Conservation (phyloP, 495 filamentous ascomycete genomes). For the Tuber borchii region DNA sequence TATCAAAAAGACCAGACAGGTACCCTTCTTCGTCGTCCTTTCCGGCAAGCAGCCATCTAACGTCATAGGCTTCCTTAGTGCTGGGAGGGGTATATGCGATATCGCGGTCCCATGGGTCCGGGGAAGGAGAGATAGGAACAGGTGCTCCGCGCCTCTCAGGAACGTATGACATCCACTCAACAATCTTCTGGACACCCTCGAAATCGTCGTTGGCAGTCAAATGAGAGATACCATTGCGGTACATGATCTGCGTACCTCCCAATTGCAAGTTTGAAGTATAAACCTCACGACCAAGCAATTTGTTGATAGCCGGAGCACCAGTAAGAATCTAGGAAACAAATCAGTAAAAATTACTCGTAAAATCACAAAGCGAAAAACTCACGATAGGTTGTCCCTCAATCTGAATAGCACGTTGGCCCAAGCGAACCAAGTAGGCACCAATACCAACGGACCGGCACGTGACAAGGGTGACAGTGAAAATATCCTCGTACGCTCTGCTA, state of each 20-base stretch:
- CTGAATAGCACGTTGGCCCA: slow-evolving; percentile 96
- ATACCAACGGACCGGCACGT: slow-evolving; percentile 97
- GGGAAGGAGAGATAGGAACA: slow-evolving; percentile 73
- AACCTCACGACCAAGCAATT: slow-evolving; percentile 92
- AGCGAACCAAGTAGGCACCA: slow-evolving; percentile 94
- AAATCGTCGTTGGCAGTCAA: slow-evolving; percentile 98
- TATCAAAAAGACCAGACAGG: slow-evolving; percentile 87
- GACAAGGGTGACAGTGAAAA: slow-evolving; percentile 96
- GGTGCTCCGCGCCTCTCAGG: slow-evolving; percentile 88
- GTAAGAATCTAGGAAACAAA: slow-evolving; percentile 62
- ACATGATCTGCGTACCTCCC: slow-evolving; percentile 99
- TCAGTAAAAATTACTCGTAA: slow-evolving; percentile 17
- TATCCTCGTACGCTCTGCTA: slow-evolving; percentile 93
- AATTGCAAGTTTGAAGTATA: slow-evolving; percentile 99
- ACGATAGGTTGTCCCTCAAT: slow-evolving; percentile 95
- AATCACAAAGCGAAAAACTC: slow-evolving; percentile 11
- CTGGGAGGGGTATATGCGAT: slow-evolving; percentile 71
- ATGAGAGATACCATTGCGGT: slow-evolving; percentile 98
- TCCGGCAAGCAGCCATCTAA: slow-evolving; percentile 84
- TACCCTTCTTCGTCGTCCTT: slow-evolving; percentile 84
- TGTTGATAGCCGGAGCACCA: slow-evolving; percentile 95
- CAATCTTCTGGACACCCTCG: slow-evolving; percentile 93
- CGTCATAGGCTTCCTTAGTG: slow-evolving; percentile 83
- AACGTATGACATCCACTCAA: slow-evolving; percentile 94
- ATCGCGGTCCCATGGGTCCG: slow-evolving; percentile 91